Evolutionary conservation across 805 yeast genomes (phyloP), one percentile per base, ranked within the genome.

Genomic region (Wickerhamiella slavikovae): DNA sequence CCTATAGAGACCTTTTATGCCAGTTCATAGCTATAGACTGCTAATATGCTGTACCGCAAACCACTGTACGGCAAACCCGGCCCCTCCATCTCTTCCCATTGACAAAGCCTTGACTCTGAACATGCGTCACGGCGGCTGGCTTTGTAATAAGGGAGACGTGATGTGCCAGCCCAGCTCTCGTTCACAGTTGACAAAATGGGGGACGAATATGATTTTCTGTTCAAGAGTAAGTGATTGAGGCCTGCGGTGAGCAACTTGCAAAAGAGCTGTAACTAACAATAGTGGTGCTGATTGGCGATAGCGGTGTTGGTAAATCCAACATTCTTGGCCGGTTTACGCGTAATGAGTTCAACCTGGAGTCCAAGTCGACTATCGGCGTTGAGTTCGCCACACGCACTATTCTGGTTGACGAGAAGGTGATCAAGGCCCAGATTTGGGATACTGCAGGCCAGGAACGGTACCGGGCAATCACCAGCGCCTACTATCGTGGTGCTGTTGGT

Each of bases 391-490:
- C 96, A 15, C 67, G 95, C 52, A 83, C 95, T 3, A 71, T 89
- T 33, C 91, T 78, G 45, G 66, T 89, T 35, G 96, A 89, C 49
- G 94, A 93, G 41, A 89, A 85, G 60, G 80, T 91, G 36, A 83
- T 85, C 53, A 85, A 85, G 57, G 70, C 92, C 45, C 98, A 85
- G 61, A 85, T 85, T 50, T 85, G 98, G 98, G 98, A 85, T 55
- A 85, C 98, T 22, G 98, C 98, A 2, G 98, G 98, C 37, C 98
- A 85, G 60, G 98, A 85, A 55, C 71, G 98, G 53, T 85, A 89
- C 61, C 70, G 98, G 45, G 96, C 98, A 26, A 85, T 85, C 52
- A 89, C 98, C 19, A 72, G 89, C 33, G 96, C 96, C 4, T 85
- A 85, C 58, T 85, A 85, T 54, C 68, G 98, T 50, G 98, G 96